Conservation (phyloP, 2,329 filamentous ascomycete species). For the Paraphaeosphaeria minitans region DNA sequence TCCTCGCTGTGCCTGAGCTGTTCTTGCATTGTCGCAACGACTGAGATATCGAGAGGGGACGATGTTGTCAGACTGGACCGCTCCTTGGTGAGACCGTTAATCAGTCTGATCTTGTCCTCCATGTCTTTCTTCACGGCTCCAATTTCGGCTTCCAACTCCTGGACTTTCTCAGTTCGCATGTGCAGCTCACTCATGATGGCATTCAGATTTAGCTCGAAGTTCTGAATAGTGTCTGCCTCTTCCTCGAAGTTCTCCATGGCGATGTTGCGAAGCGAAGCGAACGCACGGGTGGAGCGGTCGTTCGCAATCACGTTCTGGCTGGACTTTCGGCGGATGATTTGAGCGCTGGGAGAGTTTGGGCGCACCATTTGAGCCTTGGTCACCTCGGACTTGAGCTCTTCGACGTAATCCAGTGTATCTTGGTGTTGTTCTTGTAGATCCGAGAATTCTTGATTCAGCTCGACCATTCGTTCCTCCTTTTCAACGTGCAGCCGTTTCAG, state of each 20-base stretch:
- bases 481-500: slow-evolving; percentile 74
- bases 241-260: slow-evolving; percentile 83
- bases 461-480: slow-evolving; percentile 74
- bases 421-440: slow-evolving; percentile 82
- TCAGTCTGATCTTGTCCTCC: slow-evolving; percentile 95
- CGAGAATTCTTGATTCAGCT: slow-evolving; percentile 79
- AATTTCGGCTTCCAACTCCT: slow-evolving; percentile 85
- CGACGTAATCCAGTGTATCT: slow-evolving; percentile 81
- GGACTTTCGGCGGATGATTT: slow-evolving; percentile 90
- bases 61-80: slow-evolving; percentile 82
- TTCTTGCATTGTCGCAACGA: slow-evolving; percentile 84
- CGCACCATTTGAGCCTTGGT: slow-evolving; percentile 71
- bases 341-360: slow-evolving; percentile 68
- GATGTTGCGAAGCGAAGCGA: slow-evolving; percentile 86
- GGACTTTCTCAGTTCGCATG: slow-evolving; percentile 82
- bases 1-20: slow-evolving; percentile 85
- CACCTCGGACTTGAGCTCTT: slow-evolving; percentile 87
- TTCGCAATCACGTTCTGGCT: slow-evolving; percentile 86
- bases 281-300: slow-evolving; percentile 89
- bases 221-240: slow-evolving; percentile 83
- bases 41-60: slow-evolving; percentile 86
- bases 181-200: slow-evolving; percentile 92
- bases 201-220: slow-evolving; percentile 90
- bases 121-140: slow-evolving; percentile 88
- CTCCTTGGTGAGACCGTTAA: slow-evolving; percentile 90